Percentiles rank a stretch among this genome's conserved stretches.
Conservation (phyloP, 257 asterid species). For the Jacaranda copaia region DNA sequence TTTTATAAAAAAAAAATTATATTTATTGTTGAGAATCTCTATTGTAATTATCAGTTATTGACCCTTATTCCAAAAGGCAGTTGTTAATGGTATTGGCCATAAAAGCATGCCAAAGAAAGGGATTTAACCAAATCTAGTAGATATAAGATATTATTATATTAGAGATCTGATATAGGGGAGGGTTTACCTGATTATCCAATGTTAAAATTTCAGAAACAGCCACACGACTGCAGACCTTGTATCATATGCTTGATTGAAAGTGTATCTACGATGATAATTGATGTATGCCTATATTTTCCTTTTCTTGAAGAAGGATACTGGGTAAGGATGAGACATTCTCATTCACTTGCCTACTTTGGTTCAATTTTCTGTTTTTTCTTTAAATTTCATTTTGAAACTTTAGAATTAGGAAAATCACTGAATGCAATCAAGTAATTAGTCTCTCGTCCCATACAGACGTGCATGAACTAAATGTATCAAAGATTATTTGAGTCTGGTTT, state of each 20-base stretch:
- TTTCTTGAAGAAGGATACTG: neutral
- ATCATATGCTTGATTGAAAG: neutral
- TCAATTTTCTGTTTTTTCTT: neutral
- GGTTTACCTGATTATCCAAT: neutral
- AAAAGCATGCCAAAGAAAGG: neutral
- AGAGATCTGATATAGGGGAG: neutral
- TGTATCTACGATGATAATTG: constrained; percentile 2
- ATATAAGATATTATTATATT: neutral
- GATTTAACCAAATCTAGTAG: neutral
- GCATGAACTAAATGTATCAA: neutral
- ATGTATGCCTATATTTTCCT: neutral
- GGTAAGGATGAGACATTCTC: neutral
- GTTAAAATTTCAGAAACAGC: neutral
- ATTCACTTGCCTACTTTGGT: neutral
- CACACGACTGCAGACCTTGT: neutral
- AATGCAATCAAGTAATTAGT: neutral
- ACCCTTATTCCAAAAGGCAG: neutral
- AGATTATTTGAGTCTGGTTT: constrained; percentile 3
- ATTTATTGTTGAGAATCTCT: neutral
- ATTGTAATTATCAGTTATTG: neutral
- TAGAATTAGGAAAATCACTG: neutral
- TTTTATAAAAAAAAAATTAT: neutral
- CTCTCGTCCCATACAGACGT: neutral
- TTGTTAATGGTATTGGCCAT: neutral
- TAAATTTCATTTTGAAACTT: neutral